Evolutionary conservation across 805 yeast genomes (phyloP), one percentile per base, ranked within the genome.

Genomic region (Suhomyces canberraensis): DNA sequence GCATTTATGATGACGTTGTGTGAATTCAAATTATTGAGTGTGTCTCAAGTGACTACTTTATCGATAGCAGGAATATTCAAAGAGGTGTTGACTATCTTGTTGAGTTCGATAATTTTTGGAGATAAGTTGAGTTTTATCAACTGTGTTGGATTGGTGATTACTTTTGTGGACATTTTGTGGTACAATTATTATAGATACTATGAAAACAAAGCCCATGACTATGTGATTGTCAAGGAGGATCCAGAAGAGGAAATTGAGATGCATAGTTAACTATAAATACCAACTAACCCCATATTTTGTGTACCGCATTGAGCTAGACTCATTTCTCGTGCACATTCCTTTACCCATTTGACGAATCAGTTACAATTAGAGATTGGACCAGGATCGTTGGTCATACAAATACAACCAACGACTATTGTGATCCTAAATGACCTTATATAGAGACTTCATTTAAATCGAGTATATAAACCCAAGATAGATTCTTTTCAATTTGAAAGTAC

Each of bases 51-150:
- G 11, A 70, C 90, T 30, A 90, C 98, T 0, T 63, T 93, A 20
- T 81, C 95, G 4, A 78, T 93, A 29, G 95, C 95, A 0, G 98
- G 98, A 1, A 85, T 93, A 13, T 85, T 91, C 57, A 93, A 93
- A 56, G 98, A 93, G 58, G 69, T 93, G 11, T 66, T 90, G 31
- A 93, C 98, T 0, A 88, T 93, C 25, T 71, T 82, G 1, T 66
- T 81, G 3, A 78, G 91, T 39, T 61, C 75, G 21, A 44, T 87
- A 4, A 69, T 90, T 2, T 86, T 88, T 58, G 82, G 83, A 27
- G 98, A 93, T 58, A 58, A 60, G 25, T 67, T 93, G 34, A 77
- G 84, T 6, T 52, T 72, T 14, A 58, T 85, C 37, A 93, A 93
- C 60, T 62, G 78, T 33, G 36, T 83, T 7, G 98, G 98, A 0